A percentile compares a stretch with the other conserved stretches of the same genome.
phyloP scores from a whole-genome alignment of 2,329 filamentous ascomycete species.

The Neodidymelliopsis sp. region DNA sequence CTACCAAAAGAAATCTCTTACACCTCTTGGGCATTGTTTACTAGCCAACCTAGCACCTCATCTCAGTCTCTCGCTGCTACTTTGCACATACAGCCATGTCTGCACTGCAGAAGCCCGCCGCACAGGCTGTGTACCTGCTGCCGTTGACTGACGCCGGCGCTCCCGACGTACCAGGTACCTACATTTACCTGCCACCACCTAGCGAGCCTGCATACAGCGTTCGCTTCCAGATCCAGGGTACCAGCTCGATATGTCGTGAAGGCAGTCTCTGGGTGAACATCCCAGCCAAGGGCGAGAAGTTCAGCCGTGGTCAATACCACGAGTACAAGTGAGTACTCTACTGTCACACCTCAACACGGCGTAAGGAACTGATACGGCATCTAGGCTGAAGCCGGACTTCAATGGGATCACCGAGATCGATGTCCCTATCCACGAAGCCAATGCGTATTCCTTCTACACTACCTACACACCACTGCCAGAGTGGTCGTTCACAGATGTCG shows the following conservation, averaged over 20 bases:
- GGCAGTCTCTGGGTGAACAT: constrained; percentile 98
- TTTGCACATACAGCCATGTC: constrained; percentile 33
- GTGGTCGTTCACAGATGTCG: constrained; percentile 67
- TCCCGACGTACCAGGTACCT: constrained; percentile 85
- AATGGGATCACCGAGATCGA: constrained; percentile 91
- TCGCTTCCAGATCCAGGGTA: constrained; percentile 91
- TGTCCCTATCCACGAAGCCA: constrained; percentile 80
- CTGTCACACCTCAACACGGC: background rate
- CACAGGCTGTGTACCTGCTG: constrained; percentile 75
- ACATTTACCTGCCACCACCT: constrained; percentile 88
- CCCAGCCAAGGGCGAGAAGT: constrained; percentile 76
- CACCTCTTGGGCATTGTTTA: constrained; percentile 24
- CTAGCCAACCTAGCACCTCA: constrained; percentile 17
- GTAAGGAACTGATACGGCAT: constrained; percentile 21
- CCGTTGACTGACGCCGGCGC: constrained; percentile 92
- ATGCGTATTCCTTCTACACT: constrained; percentile 93
- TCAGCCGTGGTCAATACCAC: constrained; percentile 79
- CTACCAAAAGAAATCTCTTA: constrained; percentile 15
- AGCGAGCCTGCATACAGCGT: constrained; percentile 75
- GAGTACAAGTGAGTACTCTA: constrained; percentile 80
- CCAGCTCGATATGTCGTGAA: constrained; percentile 92
- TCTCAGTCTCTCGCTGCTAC: constrained; percentile 2
- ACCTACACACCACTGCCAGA: constrained; percentile 88
- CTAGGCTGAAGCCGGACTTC: constrained; percentile 87
- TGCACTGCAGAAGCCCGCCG: constrained; percentile 23